Conservation (phyloP, 495 filamentous ascomycete genomes). For the Podospora australis region DNA sequence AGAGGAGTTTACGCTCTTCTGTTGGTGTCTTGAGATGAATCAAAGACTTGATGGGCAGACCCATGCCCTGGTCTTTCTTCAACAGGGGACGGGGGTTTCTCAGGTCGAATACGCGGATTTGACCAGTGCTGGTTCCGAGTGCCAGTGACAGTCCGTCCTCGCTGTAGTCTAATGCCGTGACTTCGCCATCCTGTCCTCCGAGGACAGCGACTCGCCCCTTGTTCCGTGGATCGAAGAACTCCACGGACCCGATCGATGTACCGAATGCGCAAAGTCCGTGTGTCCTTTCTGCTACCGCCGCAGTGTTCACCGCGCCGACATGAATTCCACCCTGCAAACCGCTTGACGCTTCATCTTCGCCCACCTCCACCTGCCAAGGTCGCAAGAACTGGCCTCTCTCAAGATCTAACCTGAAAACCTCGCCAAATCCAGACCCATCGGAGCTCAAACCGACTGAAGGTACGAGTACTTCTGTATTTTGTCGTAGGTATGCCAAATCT, state of each 20-base stretch:
- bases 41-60: constrained; percentile 84
- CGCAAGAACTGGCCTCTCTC: constrained; percentile 81
- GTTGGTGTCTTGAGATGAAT: constrained; percentile 76
- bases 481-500: constrained; percentile 77
- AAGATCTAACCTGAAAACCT: constrained; percentile 88
- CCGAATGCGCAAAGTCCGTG: constrained; percentile 93
- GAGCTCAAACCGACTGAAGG: constrained; percentile 81
- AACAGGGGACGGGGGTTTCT: constrained; percentile 79
- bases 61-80: constrained; percentile 93
- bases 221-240: constrained; percentile 88
- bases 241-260: constrained; percentile 90
- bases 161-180: constrained; percentile 84
- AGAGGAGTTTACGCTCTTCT: constrained; percentile 81
- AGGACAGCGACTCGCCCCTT: constrained; percentile 76
- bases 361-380: constrained; percentile 70
- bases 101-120: constrained; percentile 90
- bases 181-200: constrained; percentile 56
- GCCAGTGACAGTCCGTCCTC: constrained; percentile 78
- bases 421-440: constrained; percentile 64
- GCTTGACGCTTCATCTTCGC: constrained; percentile 65
- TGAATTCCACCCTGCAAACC: constrained; percentile 78
- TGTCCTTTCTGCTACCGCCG: constrained; percentile 79
- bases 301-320: constrained; percentile 80
- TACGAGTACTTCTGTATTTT: constrained; percentile 79
- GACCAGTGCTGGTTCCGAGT: constrained; percentile 79